These are phyloP conservation scores for Syzygium aqueum DNA, from an alignment of 345 rosid species.

Conservation along the genomic window DNA sequence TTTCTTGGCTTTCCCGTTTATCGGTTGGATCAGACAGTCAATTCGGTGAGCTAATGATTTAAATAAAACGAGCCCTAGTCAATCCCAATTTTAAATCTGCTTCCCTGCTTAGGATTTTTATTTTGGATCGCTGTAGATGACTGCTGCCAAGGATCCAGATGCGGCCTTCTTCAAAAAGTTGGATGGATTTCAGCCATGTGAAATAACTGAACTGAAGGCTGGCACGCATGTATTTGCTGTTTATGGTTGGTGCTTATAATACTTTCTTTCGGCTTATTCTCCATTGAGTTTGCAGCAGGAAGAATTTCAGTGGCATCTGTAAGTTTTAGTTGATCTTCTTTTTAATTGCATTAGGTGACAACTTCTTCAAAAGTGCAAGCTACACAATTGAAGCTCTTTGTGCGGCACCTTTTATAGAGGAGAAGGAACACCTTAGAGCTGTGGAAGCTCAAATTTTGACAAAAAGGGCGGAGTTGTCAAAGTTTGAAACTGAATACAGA, in stretches of 20 bases:
- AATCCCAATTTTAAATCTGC: not conserved
- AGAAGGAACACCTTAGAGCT: constrained; percentile 72
- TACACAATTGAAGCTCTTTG: constrained; percentile 88
- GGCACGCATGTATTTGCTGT: constrained; percentile 90
- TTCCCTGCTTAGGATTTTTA: not conserved
- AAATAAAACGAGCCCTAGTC: not conserved
- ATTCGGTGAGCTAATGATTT: constrained; percentile 44
- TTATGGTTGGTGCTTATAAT: constrained; percentile 50
- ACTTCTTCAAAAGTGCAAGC: constrained; percentile 82
- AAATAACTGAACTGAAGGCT: constrained; percentile 80
- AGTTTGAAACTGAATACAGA: constrained; percentile 91
- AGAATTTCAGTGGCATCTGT: not conserved
- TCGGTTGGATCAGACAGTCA: constrained; percentile 69
- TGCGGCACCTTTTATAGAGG: constrained; percentile 64
- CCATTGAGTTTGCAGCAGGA: not conserved
- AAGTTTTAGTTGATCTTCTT: constrained; percentile 5
- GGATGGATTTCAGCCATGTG: constrained; percentile 96
- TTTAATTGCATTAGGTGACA: constrained; percentile 94
- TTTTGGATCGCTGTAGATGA: constrained; percentile 29
- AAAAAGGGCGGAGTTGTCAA: constrained; percentile 74
- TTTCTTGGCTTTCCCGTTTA: constrained; percentile 96
- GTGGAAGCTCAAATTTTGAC: constrained; percentile 82
- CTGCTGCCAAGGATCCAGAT: constrained; percentile 89
- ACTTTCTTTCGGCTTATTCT: constrained; percentile 3
- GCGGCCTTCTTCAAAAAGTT: constrained; percentile 83